Conservation (phyloP, 257 asterid species). For the Mentha longifolia region DNA sequence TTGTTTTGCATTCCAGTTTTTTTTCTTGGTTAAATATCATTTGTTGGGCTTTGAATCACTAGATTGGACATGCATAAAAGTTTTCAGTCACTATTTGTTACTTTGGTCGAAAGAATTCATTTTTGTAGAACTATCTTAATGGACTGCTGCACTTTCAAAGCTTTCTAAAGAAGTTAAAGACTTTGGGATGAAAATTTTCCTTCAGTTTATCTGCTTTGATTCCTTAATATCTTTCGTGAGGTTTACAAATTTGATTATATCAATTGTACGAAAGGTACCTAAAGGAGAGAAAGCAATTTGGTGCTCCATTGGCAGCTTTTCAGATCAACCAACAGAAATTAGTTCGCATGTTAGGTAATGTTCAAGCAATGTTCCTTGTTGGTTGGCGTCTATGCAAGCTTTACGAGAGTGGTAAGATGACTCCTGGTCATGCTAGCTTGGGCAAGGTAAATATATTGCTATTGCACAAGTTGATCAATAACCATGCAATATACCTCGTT, state of each 20-base stretch:
- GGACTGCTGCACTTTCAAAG: background rate
- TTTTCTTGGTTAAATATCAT: background rate
- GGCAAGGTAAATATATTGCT: constrained; percentile 65
- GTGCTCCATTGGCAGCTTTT: constrained; percentile 95
- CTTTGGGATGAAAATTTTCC: background rate
- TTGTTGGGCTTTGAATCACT: background rate
- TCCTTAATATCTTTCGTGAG: constrained; percentile 1
- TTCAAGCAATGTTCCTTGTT: constrained; percentile 86
- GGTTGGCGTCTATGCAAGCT: constrained; percentile 98
- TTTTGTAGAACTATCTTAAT: background rate
- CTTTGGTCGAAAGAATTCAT: background rate
- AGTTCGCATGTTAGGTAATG: constrained; percentile 81
- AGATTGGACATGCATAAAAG: too few species aligned
- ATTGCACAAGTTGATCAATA: constrained; percentile 11
- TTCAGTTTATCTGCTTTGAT: background rate
- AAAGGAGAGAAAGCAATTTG: constrained; percentile 96
- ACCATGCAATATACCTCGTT: constrained; percentile 1
- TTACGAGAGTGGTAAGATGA: constrained; percentile 92
- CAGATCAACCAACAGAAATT: constrained; percentile 92
- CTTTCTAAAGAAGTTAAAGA: background rate
- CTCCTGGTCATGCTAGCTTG: constrained; percentile 95
- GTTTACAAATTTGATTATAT: constrained; percentile 21
- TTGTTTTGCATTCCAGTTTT: background rate
- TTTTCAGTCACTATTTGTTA: too few species aligned
- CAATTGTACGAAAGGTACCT: constrained; percentile 63